Evolutionary conservation across 2,329 filamentous ascomycete species (phyloP).

Genomic region (Hymenoscyphus fructigenus): DNA sequence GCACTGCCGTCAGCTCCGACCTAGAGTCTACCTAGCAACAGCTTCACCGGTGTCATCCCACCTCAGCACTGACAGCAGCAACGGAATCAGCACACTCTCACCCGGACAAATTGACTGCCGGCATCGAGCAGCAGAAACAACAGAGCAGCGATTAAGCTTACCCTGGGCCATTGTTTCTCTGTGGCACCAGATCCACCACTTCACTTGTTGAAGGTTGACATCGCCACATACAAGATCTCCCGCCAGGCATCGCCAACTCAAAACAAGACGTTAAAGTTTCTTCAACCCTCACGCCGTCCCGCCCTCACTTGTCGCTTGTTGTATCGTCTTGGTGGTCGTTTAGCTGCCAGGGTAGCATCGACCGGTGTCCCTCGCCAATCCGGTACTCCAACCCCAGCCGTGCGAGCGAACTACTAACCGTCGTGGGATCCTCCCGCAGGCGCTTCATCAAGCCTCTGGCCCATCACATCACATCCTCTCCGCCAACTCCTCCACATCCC

Average conservation of each 20-base stretch:
- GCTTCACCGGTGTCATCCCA: not conserved
- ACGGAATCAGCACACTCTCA: constrained; percentile 3
- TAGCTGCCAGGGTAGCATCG: constrained; percentile 8
- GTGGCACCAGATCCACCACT: not conserved
- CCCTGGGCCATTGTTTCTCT: not conserved
- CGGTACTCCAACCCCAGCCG: constrained; percentile 13
- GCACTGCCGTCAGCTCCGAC: constrained; percentile 1
- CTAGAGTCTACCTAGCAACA: not conserved
- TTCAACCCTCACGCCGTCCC: too few species aligned
- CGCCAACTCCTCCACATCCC: not conserved
- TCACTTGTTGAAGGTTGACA: constrained; percentile 2
- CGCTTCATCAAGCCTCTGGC: constrained; percentile 3
- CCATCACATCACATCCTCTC: not conserved
- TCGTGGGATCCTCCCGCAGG: constrained; percentile 5
- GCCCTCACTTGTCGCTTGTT: not conserved
- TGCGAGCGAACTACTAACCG: constrained; percentile 2
- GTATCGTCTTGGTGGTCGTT: not conserved
- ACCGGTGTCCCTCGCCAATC: constrained; percentile 5
- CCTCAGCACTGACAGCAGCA: constrained; percentile 5
- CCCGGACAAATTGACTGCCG: constrained; percentile 4
- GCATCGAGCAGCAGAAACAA: not conserved
- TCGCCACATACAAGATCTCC: not conserved
- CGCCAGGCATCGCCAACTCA: not conserved
- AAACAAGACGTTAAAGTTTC: not conserved
- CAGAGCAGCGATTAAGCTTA: constrained; percentile 3